Conservation (phyloP, 345 rosid species). For the Alliaria petiolata region DNA sequence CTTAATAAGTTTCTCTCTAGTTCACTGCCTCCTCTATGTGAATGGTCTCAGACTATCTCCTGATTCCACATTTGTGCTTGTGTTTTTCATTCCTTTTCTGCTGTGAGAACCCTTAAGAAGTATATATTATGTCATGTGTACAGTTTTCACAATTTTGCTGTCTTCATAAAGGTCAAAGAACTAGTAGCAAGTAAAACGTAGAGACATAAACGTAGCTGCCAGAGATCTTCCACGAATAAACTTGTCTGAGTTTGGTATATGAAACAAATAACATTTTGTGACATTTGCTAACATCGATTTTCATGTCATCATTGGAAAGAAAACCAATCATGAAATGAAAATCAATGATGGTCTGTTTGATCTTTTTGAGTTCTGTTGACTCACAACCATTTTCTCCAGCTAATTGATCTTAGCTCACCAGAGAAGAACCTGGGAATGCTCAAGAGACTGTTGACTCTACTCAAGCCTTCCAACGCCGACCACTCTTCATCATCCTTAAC, state of each 20-base stretch:
- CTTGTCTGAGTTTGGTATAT: background rate
- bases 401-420: constrained; percentile 59
- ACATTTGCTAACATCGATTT: constrained; percentile 7
- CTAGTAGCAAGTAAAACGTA: background rate
- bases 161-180: background rate
- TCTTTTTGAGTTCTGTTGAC: background rate
- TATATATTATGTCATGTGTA: constrained; percentile 17
- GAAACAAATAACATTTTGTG: too few species aligned
- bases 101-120: constrained; percentile 5
- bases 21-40: constrained; percentile 6
- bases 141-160: constrained; percentile 1
- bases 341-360: constrained; percentile 5
- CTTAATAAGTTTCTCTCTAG: background rate
- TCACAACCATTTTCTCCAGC: constrained; percentile 84
- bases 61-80: constrained; percentile 13
- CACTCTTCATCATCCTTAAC: constrained; percentile 78
- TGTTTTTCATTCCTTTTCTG: constrained; percentile 10
- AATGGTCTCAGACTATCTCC: constrained; percentile 8
- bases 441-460: constrained; percentile 78
- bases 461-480: constrained; percentile 91
- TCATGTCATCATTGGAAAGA: constrained; percentile 28
- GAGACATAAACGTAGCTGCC: background rate
- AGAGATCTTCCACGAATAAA: background rate
- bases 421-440: constrained; percentile 87
- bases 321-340: constrained; percentile 31